phyloP scores from a whole-genome alignment of 331 rosid genomes.

The Quercus phellos region DNA sequence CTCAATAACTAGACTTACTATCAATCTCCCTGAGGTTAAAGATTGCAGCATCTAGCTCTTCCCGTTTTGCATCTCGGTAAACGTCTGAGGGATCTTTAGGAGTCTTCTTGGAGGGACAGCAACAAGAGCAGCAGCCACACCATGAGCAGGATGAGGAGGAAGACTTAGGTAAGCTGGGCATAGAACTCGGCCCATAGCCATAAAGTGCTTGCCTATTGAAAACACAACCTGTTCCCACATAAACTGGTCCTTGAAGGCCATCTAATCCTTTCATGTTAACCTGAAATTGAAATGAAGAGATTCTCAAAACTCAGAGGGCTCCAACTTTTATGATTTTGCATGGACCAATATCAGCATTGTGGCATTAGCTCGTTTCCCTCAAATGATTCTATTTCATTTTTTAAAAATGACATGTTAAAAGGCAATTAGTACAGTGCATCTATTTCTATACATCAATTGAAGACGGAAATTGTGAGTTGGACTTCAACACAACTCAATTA shows the following conservation, averaged over 20 bases:
- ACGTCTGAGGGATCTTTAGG: slow-evolving; percentile 66
- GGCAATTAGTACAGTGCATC: not conserved
- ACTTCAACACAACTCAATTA: not conserved
- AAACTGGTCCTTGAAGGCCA: slow-evolving; percentile 97
- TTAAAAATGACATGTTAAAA: not conserved
- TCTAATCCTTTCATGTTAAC: slow-evolving; percentile 99
- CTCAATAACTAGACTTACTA: slow-evolving; percentile 43
- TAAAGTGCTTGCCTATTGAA: slow-evolving; percentile 97
- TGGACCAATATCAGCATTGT: not conserved
- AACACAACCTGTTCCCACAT: slow-evolving; percentile 93
- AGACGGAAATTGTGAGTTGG: not conserved
- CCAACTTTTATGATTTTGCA: not conserved
- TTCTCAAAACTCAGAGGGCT: slow-evolving; percentile 7
- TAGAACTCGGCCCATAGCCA: slow-evolving; percentile 86
- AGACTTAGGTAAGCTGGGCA: slow-evolving; percentile 66
- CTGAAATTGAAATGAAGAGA: slow-evolving; percentile 38
- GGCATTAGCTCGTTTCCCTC: not conserved
- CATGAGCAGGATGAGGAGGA: slow-evolving; percentile 61
- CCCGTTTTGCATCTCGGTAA: slow-evolving; percentile 75
- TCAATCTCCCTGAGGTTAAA: slow-evolving; percentile 89
- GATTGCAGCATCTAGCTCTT: slow-evolving; percentile 96
- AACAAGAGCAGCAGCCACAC: slow-evolving; percentile 69
- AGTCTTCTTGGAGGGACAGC: slow-evolving; percentile 80
- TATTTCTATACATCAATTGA: not conserved
- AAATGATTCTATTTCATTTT: not conserved